A percentile compares a stretch with the other conserved stretches of the same genome.
Evolutionary conservation across 805 yeast species (phyloP).

Genomic region (Candida quercuum): DNA sequence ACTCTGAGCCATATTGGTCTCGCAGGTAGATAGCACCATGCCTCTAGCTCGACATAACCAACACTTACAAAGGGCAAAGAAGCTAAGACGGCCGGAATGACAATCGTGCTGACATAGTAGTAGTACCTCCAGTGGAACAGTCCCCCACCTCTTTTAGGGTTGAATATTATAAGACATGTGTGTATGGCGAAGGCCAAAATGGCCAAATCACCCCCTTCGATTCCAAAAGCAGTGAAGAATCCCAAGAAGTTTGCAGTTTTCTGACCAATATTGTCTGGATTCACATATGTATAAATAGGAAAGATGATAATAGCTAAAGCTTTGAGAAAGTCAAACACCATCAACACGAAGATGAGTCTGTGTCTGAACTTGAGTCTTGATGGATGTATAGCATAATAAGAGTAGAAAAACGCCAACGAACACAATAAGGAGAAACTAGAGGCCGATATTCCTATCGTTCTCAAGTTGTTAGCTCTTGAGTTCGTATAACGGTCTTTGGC

Average conservation of each 20-base stretch:
- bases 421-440: constrained; percentile 43
- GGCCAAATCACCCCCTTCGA: constrained; percentile 84
- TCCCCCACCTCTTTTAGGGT: constrained; percentile 65
- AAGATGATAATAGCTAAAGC: constrained; percentile 63
- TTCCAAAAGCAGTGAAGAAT: constrained; percentile 72
- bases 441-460: constrained; percentile 40
- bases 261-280: constrained; percentile 34
- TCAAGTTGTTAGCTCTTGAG: constrained; percentile 5
- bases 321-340: constrained; percentile 72
- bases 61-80: constrained; percentile 60
- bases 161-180: constrained; percentile 67
- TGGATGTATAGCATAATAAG: constrained; percentile 59
- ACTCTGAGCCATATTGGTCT: constrained; percentile 68
- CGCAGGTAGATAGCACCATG: constrained; percentile 78
- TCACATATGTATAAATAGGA: constrained; percentile 53
- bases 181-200: constrained; percentile 80
- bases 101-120: constrained; percentile 52
- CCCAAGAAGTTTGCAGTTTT: constrained; percentile 35
- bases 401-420: constrained; percentile 59
- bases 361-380: constrained; percentile 61
- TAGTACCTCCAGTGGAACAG: constrained; percentile 50
- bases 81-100: constrained; percentile 65
- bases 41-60: constrained; percentile 58
- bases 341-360: constrained; percentile 59
- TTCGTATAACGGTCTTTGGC: constrained; percentile 2